phyloP scores from a whole-genome alignment of 352 stramenopile genomes.

The Phytopythium kandeliae region DNA sequence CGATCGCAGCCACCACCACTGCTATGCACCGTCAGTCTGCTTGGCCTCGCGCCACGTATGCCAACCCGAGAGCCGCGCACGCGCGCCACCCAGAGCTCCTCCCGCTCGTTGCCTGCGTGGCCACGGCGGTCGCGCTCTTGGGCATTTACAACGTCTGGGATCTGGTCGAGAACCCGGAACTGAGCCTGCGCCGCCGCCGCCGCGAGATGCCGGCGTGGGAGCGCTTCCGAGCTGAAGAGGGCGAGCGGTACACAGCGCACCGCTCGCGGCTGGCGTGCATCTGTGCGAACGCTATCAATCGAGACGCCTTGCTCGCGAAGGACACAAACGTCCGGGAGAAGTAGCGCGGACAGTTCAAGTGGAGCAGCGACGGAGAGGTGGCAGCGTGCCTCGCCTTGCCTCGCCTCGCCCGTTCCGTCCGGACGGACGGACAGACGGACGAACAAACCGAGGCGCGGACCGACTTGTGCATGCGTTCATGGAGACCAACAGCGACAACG shows the following conservation, averaged over 20 bases:
- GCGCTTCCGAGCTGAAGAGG: conserved; percentile 22
- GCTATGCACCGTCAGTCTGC: background rate
- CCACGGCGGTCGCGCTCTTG: conserved; percentile 11
- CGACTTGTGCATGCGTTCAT: too few species aligned
- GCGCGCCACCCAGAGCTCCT: conserved; percentile 23
- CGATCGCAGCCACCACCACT: background rate
- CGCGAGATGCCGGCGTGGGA: conserved; percentile 23
- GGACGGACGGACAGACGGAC: too few species aligned
- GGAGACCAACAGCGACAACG: too few species aligned
- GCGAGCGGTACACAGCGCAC: conserved; percentile 15
- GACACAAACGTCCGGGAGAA: conserved; percentile 13
- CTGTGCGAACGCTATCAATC: conserved; percentile 25
- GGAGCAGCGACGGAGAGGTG: background rate
- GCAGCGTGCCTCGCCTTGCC: background rate
- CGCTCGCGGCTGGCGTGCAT: conserved; percentile 25
- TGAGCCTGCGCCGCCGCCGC: conserved; percentile 21
- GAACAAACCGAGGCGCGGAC: too few species aligned
- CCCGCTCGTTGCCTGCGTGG: conserved; percentile 24
- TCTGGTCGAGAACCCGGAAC: conserved; percentile 20
- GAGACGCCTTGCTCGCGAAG: conserved; percentile 7
- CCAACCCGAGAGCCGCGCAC: background rate
- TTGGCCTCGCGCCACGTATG: conserved; percentile 1
- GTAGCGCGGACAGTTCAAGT: background rate
- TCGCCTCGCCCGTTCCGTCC: too few species aligned
- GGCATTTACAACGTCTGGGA: conserved; percentile 16